Conservation (phyloP, 306 rosid genomes). For the Cucurbita ficifolia region DNA sequence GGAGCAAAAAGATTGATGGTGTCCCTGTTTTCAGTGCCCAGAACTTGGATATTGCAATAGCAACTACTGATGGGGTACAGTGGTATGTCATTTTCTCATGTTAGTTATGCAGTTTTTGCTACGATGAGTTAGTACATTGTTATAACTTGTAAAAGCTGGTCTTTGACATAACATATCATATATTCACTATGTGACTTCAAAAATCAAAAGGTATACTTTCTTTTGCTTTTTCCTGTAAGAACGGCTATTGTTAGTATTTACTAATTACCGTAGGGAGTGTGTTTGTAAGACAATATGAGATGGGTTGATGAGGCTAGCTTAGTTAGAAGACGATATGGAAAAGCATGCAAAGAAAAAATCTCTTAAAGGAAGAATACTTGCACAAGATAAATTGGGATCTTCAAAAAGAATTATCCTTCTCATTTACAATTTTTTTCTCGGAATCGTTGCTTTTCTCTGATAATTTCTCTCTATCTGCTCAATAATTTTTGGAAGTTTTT, state of each 20-base stretch:
- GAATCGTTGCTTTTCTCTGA: not conserved
- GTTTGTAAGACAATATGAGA: not conserved
- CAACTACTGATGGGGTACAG: conserved; percentile 73
- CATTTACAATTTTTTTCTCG: not conserved
- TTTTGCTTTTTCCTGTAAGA: not conserved
- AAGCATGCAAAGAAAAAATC: not conserved
- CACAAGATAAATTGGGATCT: not conserved
- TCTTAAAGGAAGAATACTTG: not conserved
- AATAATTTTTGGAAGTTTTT: not conserved
- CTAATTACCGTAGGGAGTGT: not conserved
- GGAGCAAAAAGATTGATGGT: conserved; percentile 64
- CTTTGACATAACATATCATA: not conserved
- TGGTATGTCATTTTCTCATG: conserved; percentile 39
- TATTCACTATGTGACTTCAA: not conserved
- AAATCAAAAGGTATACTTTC: not conserved
- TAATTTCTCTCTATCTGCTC: not conserved
- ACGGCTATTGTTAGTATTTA: not conserved
- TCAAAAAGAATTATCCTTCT: not conserved
- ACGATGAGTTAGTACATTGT: not conserved
- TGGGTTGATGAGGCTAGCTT: not conserved
- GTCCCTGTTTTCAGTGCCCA: conserved; percentile 96
- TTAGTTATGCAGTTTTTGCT: conserved; percentile 1
- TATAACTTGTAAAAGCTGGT: not conserved
- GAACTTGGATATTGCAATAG: conserved; percentile 89
- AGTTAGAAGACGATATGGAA: not conserved